Evolutionary conservation across 345 rosid genomes (phyloP).

Genomic region (Lepidium aucheri): DNA sequence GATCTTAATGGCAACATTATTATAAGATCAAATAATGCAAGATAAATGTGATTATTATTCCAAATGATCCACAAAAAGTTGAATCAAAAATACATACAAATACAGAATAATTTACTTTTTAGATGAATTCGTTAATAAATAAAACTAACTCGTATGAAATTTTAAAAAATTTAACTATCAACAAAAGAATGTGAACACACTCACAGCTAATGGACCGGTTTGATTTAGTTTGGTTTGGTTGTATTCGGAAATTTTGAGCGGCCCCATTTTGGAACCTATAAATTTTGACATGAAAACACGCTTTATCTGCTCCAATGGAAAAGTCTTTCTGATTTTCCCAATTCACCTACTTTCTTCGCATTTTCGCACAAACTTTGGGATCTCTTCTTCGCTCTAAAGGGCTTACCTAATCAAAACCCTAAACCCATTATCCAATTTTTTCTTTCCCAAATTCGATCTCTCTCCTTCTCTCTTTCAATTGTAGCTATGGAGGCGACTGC

Average conservation of each 20-base stretch:
- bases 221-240: background rate
- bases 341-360: slow-evolving; percentile 21
- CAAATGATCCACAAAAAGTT: too few relatives aligned
- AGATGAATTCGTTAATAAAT: too few relatives aligned
- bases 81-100: too few relatives aligned
- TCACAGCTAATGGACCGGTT: background rate
- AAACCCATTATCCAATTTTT: background rate
- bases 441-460: background rate
- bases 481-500: slow-evolving; percentile 22
- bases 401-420: slow-evolving; percentile 7
- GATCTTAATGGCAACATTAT: too few relatives aligned
- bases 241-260: background rate
- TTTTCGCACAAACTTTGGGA: background rate
- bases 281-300: slow-evolving; percentile 15
- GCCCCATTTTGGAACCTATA: background rate
- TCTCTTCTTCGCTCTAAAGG: background rate
- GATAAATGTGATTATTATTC: too few relatives aligned
- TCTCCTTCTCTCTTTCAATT: background rate
- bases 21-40: too few relatives aligned
- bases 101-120: too few relatives aligned
- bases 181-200: too few relatives aligned
- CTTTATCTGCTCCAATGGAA: slow-evolving; percentile 18
- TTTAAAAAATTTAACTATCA: too few relatives aligned
- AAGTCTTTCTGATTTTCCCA: background rate
- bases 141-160: too few relatives aligned